These are phyloP conservation scores for Colletotrichum caudatum DNA, from an alignment of 2,329 filamentous ascomycete genomes.

Conservation along the genomic window DNA sequence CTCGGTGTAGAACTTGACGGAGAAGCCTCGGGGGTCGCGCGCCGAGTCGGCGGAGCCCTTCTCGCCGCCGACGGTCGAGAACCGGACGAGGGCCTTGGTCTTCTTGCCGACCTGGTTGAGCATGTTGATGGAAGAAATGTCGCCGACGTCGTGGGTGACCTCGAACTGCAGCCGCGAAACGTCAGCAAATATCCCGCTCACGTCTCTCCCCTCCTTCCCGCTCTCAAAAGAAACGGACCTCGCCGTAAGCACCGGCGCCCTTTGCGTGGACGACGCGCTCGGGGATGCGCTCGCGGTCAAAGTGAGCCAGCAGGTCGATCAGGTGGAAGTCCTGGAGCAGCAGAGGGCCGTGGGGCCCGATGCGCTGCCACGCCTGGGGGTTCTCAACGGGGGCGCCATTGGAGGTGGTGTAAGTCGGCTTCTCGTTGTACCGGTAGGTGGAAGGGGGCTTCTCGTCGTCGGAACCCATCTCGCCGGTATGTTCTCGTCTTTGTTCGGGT, in stretches of 20 bases:
- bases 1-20: constrained; percentile 77
- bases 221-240: constrained; percentile 25
- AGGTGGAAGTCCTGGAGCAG: constrained; percentile 75
- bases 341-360: constrained; percentile 68
- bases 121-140: constrained; percentile 64
- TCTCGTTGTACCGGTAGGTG: constrained; percentile 67
- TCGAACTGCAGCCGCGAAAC: constrained; percentile 54
- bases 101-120: constrained; percentile 75
- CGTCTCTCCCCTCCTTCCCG: too few species aligned
- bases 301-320: constrained; percentile 70
- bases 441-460: constrained; percentile 58
- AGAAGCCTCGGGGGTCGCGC: constrained; percentile 79
- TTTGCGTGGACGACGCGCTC: constrained; percentile 70
- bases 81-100: constrained; percentile 74
- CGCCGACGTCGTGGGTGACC: constrained; percentile 60
- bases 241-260: constrained; percentile 67
- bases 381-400: constrained; percentile 69
- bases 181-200: constrained; percentile 7
- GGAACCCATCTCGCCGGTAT: constrained; percentile 54
- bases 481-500: constrained; percentile 22
- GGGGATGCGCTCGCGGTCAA: constrained; percentile 64
- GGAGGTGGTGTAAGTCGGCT: constrained; percentile 69
- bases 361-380: constrained; percentile 61
- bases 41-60: constrained; percentile 78
- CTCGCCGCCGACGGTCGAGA: constrained; percentile 82